Evolutionary conservation across 2,329 filamentous ascomycete genomes (phyloP).

Genomic region (Cryoendolithus antarcticus): DNA sequence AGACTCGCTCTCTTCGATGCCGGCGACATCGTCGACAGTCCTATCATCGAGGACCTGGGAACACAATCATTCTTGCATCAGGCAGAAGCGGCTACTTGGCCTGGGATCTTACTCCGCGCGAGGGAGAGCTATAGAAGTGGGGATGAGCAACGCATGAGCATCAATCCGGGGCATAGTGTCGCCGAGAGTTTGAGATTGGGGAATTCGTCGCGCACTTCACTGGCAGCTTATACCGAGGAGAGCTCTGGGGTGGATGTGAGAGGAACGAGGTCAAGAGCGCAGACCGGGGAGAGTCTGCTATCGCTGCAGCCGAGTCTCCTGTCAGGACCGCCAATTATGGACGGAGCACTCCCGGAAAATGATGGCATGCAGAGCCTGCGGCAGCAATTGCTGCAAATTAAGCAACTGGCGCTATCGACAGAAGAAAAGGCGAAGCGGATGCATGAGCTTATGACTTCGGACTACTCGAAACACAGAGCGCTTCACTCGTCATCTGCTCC

Average conservation of each 20-base stretch:
- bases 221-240: background rate
- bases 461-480: slow-evolving; percentile 24
- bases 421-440: slow-evolving; percentile 38
- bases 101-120: too few species aligned
- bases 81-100: too few species aligned
- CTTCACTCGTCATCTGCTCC: slow-evolving; percentile 4
- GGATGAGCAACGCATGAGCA: slow-evolving; percentile 4
- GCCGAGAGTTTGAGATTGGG: slow-evolving; percentile 8
- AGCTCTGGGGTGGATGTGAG: background rate
- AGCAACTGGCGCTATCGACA: slow-evolving; percentile 30
- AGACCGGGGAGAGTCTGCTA: background rate
- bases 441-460: slow-evolving; percentile 37
- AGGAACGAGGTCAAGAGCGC: background rate
- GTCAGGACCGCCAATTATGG: slow-evolving; percentile 6
- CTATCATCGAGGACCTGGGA: too few species aligned
- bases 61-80: too few species aligned
- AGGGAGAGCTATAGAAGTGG: too few species aligned
- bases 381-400: slow-evolving; percentile 35
- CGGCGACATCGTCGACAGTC: too few species aligned
- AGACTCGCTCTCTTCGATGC: slow-evolving; percentile 6
- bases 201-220: too few species aligned
- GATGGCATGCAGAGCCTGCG: slow-evolving; percentile 38
- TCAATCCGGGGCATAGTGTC: slow-evolving; percentile 14
- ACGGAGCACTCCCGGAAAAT: slow-evolving; percentile 31
- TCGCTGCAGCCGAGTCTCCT: background rate